phyloP scores from a whole-genome alignment of 257 asterid genomes.

The Plectranthus barbatus region DNA sequence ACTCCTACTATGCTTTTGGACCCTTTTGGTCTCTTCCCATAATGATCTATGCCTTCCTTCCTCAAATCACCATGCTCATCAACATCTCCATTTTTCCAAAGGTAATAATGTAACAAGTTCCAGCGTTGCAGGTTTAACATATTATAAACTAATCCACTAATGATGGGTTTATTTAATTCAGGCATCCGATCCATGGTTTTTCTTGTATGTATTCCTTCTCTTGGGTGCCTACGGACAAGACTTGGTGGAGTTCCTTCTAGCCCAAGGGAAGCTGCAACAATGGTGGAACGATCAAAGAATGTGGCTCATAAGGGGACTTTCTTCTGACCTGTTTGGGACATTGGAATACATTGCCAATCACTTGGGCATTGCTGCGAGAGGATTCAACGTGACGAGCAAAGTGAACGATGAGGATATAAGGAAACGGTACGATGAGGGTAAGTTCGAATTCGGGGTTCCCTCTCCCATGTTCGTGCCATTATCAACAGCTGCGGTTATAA shows the following conservation, averaged over 20 bases:
- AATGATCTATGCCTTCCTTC: slow-evolving; percentile 47
- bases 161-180: slow-evolving; percentile 4
- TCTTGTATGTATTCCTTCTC: slow-evolving; percentile 38
- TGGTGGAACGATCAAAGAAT: slow-evolving; percentile 93
- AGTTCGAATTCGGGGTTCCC: slow-evolving; percentile 49
- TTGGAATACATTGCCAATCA: slow-evolving; percentile 39
- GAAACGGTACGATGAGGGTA: slow-evolving; percentile 50
- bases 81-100: slow-evolving; percentile 49
- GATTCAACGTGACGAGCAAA: slow-evolving; percentile 65
- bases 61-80: slow-evolving; percentile 47
- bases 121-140: no score
- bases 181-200: slow-evolving; percentile 56
- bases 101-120: slow-evolving; percentile 34
- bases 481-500: slow-evolving; percentile 40
- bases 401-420: slow-evolving; percentile 38
- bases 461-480: slow-evolving; percentile 69
- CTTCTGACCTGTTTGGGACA: slow-evolving; percentile 42
- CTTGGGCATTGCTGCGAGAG: slow-evolving; percentile 46
- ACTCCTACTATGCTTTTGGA: slow-evolving; percentile 56
- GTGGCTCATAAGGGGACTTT: slow-evolving; percentile 55
- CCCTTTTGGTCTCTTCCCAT: slow-evolving; percentile 58
- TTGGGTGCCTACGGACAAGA: slow-evolving; percentile 71
- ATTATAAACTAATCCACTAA: no score
- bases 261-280: slow-evolving; percentile 33
- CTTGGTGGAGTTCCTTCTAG: slow-evolving; percentile 39